phyloP scores from a whole-genome alignment of 1,139 yeast genomes.

The Taiozyma sp. region DNA sequence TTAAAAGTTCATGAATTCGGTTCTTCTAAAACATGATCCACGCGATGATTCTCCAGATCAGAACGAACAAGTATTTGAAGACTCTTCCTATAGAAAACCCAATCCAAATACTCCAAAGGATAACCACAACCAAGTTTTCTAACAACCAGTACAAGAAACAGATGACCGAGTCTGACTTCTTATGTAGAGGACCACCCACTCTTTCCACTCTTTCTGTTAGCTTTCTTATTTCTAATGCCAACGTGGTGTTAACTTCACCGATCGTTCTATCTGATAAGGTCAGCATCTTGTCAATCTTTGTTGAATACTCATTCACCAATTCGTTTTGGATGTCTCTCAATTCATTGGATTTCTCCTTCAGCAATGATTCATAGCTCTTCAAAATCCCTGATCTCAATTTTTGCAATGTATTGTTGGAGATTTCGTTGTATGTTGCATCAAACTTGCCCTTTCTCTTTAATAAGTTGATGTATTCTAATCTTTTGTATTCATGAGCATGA shows the following conservation, averaged over 20 bases:
- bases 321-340: conserved; percentile 25
- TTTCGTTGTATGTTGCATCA: conserved; percentile 13
- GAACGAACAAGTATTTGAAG: conserved; percentile 29
- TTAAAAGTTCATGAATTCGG: neutral
- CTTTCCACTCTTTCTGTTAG: conserved; percentile 65
- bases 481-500: conserved; percentile 16
- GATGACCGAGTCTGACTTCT: conserved; percentile 18
- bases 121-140: conserved; percentile 52
- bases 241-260: conserved; percentile 78
- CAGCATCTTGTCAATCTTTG: conserved; percentile 55
- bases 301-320: conserved; percentile 32
- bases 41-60: conserved; percentile 36
- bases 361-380: conserved; percentile 5
- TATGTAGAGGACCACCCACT: conserved; percentile 30
- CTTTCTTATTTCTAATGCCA: conserved; percentile 64
- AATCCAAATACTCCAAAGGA: conserved; percentile 68
- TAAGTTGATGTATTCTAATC: conserved; percentile 14
- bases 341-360: conserved; percentile 14
- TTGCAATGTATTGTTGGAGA: conserved; percentile 1
- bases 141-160: conserved; percentile 27
- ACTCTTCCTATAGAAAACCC: conserved; percentile 51
- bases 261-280: conserved; percentile 70
- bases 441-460: conserved; percentile 18
- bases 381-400: conserved; percentile 3
- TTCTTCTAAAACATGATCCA: conserved; percentile 30